Base-by-base conservation (phyloP, 805 yeast genomes). In the Lipomyces yamanashiensis region DNA sequence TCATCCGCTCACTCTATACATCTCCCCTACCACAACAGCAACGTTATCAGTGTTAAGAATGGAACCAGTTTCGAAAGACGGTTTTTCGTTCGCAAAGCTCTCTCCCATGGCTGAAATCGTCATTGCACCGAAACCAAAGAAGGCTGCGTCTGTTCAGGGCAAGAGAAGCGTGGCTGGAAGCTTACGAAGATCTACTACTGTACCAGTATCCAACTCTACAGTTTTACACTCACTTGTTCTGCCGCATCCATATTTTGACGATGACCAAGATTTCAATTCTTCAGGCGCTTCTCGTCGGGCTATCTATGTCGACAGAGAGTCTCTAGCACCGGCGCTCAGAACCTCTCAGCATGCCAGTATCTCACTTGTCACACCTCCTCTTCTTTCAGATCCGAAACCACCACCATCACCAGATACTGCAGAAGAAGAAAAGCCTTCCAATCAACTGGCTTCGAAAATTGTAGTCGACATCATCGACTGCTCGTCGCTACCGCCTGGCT, bases 41-140 rank as follows among this genome's bases (percentile, higher is more conserved):
- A 82, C 81, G 41, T 81, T 91, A 63, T 77, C 73, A 36, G 85
- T 89, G 9, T 74, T 80, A 13, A 76, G 77, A 37, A 77, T 87
- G 13, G 77, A 80, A 61, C 83, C 80, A 49, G 75, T 74, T 12
- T 74, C 77, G 0, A 37, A 71, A 1, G 69, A 70, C 15, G 69
- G 62, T 1, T 47, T 62, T 5, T 68, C 64, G 4, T 79, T 73
- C 74, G 87, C 89, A 0, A 81, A 82, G 65, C 74, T 90, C 2
- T 79, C 86, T 1, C 85, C 88, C 0, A 82, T 82, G 62, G 83
- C 92, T 21, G 90, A 89, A 68, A 82, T 90, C 13, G 82, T 88
- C 61, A 86, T 93, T 36, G 90, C 96, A 7, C 98, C 98, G 0
- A 86, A 76, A 73, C 55, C 58, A 5, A 59, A 37, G 40, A 54